A percentile compares a stretch with the other conserved stretches of the same genome.
These are phyloP conservation scores for Solanum hybrid DNA, from an alignment of 305 asterid species.

Conservation along the genomic window DNA sequence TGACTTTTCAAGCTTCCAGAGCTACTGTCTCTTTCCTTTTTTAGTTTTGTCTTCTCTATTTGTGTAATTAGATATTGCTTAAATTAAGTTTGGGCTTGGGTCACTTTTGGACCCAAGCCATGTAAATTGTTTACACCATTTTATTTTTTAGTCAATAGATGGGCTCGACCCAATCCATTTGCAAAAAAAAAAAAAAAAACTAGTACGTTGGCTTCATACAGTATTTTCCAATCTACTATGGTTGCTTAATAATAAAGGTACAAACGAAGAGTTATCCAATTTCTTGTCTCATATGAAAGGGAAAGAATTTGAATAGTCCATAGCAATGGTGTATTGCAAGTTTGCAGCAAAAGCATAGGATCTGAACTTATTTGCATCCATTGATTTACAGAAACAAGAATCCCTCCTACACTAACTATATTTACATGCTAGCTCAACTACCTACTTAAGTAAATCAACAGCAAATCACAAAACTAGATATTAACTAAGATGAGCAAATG, in stretches of 20 bases:
- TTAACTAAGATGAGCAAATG: background rate
- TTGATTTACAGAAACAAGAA: background rate
- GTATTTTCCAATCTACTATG: background rate
- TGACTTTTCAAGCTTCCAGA: background rate
- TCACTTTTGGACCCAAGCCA: no score
- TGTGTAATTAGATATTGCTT: background rate
- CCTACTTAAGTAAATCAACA: background rate
- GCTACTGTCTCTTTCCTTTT: background rate
- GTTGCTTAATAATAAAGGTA: background rate
- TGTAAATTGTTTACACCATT: no score
- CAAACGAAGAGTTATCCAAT: background rate
- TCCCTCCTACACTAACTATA: background rate
- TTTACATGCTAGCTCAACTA: slow-evolving; percentile 1
- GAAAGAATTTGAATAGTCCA: background rate
- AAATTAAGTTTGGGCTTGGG: background rate
- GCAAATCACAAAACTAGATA: background rate
- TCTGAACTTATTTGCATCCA: background rate
- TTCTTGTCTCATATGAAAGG: background rate
- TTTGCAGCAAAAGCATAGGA: background rate
- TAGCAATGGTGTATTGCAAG: background rate
- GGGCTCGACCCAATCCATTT: background rate
- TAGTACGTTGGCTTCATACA: background rate
- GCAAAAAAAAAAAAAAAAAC: background rate
- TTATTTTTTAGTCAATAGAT: background rate
- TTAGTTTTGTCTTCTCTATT: background rate